Percentiles rank a stretch among this genome's conserved stretches.
Conservation (phyloP, 371 early-diverging fungal species). For the Rhizopus stolonifer region DNA sequence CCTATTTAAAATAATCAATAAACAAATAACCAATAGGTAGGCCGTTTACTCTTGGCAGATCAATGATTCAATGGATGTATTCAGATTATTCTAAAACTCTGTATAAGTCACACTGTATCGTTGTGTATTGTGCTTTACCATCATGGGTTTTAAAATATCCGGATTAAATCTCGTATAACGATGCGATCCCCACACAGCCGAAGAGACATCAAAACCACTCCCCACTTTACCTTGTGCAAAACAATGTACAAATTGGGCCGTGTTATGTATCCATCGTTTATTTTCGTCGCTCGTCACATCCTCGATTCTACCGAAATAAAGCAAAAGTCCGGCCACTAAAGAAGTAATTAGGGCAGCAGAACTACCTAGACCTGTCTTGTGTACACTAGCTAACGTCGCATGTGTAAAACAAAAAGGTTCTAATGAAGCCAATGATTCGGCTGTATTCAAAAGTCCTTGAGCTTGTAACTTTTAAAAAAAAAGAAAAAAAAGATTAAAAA, state of each 20-base stretch:
- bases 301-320: constrained; percentile 59
- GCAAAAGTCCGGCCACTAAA: constrained; percentile 76
- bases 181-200: constrained; percentile 90
- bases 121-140: no score
- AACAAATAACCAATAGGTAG: not conserved
- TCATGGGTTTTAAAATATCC: constrained; percentile 57
- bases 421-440: constrained; percentile 58
- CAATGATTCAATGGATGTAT: constrained; percentile 22
- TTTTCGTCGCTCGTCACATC: constrained; percentile 27
- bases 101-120: no score
- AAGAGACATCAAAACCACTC: constrained; percentile 93
- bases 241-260: constrained; percentile 92
- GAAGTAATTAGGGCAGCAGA: constrained; percentile 93
- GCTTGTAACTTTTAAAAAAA: constrained; percentile 18
- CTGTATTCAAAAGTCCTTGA: constrained; percentile 51
- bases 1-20: constrained; percentile 7
- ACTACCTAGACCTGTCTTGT: constrained; percentile 95
- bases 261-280: constrained; percentile 67
- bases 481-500: not conserved
- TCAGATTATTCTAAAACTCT: constrained; percentile 6
- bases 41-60: constrained; percentile 24
- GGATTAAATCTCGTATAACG: constrained; percentile 85
- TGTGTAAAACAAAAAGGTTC: constrained; percentile 71
- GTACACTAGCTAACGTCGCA: constrained; percentile 71
- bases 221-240: constrained; percentile 97